Evolutionary conservation across 176 grass and related monocot species (phyloP).

Genomic region (Miscanthus lutarioriparius): DNA sequence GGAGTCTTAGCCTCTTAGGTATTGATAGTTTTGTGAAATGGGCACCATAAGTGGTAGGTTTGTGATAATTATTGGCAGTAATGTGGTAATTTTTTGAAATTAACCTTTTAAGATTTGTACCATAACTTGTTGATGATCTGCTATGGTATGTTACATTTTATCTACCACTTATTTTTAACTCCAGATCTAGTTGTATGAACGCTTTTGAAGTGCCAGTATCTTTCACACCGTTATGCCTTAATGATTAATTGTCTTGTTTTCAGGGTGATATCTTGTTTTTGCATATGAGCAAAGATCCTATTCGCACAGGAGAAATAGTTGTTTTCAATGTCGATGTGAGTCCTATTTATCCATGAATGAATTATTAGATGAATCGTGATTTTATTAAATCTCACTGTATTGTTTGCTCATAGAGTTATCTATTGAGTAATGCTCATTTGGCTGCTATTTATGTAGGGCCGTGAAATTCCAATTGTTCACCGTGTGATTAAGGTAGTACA

Average conservation of each 20-base stretch:
- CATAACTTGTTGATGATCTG: neutral
- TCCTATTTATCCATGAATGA: conserved; percentile 11
- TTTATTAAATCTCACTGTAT: neutral
- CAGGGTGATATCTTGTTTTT: conserved; percentile 80
- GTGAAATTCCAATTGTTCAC: conserved; percentile 88
- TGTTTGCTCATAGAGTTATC: conserved; percentile 10
- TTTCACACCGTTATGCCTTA: neutral
- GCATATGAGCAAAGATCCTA: conserved; percentile 72
- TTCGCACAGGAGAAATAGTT: conserved; percentile 81
- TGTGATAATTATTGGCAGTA: neutral
- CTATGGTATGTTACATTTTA: neutral
- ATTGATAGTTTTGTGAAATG: neutral
- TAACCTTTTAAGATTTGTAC: neutral
- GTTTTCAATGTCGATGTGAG: conserved; percentile 78
- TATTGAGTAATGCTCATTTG: conserved; percentile 23
- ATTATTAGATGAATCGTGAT: neutral
- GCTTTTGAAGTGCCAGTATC: neutral
- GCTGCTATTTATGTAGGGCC: conserved; percentile 44
- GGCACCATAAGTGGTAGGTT: neutral
- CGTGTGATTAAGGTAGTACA: conserved; percentile 73
- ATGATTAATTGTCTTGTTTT: conserved; percentile 32
- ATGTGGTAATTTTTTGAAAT: neutral
- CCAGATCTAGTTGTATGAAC: neutral
- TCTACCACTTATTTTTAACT: neutral
- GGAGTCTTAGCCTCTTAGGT: neutral